phyloP scores from a whole-genome alignment of 192 early-diverging fungal species.

The Gorgonomyces haynaldii region DNA sequence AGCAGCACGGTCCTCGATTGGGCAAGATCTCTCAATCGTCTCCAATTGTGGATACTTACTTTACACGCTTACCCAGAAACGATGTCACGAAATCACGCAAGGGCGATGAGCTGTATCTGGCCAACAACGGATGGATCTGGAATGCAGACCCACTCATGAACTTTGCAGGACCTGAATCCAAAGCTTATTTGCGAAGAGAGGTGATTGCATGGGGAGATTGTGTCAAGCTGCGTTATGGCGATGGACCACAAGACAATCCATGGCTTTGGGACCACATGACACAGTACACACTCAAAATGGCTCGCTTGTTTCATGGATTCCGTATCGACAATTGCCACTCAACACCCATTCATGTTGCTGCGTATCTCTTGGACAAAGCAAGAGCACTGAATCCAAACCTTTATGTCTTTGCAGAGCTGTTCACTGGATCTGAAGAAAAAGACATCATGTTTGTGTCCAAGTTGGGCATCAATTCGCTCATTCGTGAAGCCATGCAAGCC shows the following conservation, averaged over 20 bases:
- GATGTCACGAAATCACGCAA: conserved; percentile 38
- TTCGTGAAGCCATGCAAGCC: conserved; percentile 96
- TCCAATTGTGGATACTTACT: conserved; percentile 93
- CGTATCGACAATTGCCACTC: conserved; percentile 99
- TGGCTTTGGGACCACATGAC: conserved; percentile 95
- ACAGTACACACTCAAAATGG: conserved; percentile 79
- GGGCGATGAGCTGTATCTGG: conserved; percentile 61
- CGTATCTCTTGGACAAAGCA: conserved; percentile 83
- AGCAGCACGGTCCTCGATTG: conserved; percentile 76
- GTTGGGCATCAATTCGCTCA: conserved; percentile 91
- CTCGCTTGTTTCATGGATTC: conserved; percentile 84
- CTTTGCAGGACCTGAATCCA: conserved; percentile 79
- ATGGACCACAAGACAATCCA: conserved; percentile 69
- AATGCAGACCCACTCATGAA: conserved; percentile 77
- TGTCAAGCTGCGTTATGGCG: conserved; percentile 94
- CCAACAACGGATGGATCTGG: conserved; percentile 92
- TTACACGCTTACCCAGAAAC: conserved; percentile 66
- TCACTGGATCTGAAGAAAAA: conserved; percentile 91
- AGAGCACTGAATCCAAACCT: conserved; percentile 75
- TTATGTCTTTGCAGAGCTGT: conserved; percentile 96
- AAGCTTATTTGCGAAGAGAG: conserved; percentile 84
- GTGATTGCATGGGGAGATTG: conserved; percentile 99
- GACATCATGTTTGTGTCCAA: conserved; percentile 86
- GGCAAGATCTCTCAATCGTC: conserved; percentile 60
- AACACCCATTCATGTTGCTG: conserved; percentile 88